These are phyloP conservation scores for Russula sp. DNA, from an alignment of 768 basidiomycete species.

Conservation along the genomic window DNA sequence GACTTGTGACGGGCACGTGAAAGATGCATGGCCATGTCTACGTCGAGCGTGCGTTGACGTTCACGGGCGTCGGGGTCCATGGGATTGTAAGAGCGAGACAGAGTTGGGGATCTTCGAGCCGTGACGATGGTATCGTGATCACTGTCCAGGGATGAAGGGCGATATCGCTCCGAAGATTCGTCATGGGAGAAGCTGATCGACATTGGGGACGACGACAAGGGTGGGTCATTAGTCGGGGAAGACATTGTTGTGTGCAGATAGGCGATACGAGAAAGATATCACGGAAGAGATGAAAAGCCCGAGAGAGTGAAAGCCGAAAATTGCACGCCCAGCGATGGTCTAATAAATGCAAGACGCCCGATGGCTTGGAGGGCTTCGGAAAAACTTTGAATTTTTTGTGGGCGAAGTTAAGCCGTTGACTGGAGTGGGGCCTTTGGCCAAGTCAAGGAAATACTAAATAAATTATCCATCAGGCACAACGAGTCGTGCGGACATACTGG, in stretches of 20 bases:
- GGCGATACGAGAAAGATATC: background rate
- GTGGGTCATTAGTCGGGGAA: background rate
- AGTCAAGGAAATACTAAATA: background rate
- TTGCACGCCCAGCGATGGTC: background rate
- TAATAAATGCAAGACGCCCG: background rate
- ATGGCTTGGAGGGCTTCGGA: background rate
- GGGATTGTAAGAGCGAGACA: slow-evolving; percentile 54
- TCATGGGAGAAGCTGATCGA: slow-evolving; percentile 1
- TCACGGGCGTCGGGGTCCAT: slow-evolving; percentile 73
- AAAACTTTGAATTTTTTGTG: background rate
- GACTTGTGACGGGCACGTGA: slow-evolving; percentile 66
- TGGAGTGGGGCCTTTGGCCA: background rate
- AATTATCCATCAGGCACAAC: background rate
- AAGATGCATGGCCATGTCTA: slow-evolving; percentile 82
- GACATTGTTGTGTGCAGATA: background rate
- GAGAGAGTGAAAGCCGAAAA: background rate
- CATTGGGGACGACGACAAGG: slow-evolving; percentile 14
- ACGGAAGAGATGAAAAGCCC: background rate
- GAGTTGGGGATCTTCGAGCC: slow-evolving; percentile 53
- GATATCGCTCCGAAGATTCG: slow-evolving; percentile 3
- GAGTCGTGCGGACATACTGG: background rate
- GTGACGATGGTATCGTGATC: slow-evolving; percentile 31
- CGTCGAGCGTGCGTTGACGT: slow-evolving; percentile 89
- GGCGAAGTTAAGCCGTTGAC: background rate
- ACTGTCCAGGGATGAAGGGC: slow-evolving; percentile 19